Conservation (phyloP, 1,284 basidiomycete species). For the Vanrija humicola region DNA sequence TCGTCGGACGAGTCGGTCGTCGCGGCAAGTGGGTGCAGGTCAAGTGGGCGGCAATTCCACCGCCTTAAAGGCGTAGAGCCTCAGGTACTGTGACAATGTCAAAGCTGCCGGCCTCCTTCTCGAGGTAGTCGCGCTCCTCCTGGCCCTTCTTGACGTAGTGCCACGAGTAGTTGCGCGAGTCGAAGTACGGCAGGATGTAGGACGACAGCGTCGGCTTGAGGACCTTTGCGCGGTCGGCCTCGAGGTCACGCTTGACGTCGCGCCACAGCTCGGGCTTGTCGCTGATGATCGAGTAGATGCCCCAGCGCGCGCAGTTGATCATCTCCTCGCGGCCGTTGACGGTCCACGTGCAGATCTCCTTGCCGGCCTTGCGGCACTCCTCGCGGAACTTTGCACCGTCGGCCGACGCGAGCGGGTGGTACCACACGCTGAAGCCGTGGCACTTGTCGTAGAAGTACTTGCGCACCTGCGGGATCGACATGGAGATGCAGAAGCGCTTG, state of each 20-base stretch:
- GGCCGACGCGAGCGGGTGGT: constrained; percentile 65
- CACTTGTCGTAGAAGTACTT: constrained; percentile 89
- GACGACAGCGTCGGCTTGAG: constrained; percentile 30
- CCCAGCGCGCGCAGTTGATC: constrained; percentile 94
- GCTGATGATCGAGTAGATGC: constrained; percentile 81
- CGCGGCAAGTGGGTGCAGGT: no score
- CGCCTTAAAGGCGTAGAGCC: not conserved
- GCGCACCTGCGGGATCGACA: constrained; percentile 59
- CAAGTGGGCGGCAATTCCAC: no score
- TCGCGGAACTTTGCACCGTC: constrained; percentile 68
- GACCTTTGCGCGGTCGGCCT: constrained; percentile 24
- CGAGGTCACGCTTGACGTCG: constrained; percentile 33
- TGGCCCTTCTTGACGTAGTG: constrained; percentile 29
- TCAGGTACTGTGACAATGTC: constrained; percentile 15
- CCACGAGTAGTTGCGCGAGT: constrained; percentile 37
- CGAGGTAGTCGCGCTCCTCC: constrained; percentile 45
- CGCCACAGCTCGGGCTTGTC: constrained; percentile 56
- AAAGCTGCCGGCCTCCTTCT: constrained; percentile 44
- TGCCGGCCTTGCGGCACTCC: constrained; percentile 73
- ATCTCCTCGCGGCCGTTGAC: constrained; percentile 88
- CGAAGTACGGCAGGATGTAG: constrained; percentile 30
- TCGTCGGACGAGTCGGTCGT: no score
- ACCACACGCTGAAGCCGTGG: constrained; percentile 83
- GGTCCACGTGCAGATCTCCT: constrained; percentile 93
- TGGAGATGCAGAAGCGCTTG: constrained; percentile 79